phyloP scores from a whole-genome alignment of 176 grass and related monocot species.

The Tillandsia leiboldiana region DNA sequence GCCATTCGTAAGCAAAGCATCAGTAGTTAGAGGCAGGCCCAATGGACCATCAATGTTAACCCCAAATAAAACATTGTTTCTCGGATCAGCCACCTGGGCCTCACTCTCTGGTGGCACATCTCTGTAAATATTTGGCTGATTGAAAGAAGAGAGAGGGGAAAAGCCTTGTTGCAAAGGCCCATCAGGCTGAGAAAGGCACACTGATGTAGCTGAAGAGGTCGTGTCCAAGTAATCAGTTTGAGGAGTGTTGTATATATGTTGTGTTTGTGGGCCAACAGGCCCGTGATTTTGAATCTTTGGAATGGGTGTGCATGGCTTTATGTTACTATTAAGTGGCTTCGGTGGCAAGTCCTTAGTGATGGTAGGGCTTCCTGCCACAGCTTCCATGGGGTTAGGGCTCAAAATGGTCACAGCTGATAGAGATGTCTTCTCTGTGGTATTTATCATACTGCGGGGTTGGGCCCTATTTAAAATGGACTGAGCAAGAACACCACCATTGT shows the following conservation, averaged over 20 bases:
- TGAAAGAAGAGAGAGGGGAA: constrained; percentile 43
- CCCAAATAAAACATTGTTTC: constrained; percentile 62
- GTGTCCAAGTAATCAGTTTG: constrained; percentile 65
- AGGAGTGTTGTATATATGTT: constrained; percentile 29
- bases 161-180: constrained; percentile 54
- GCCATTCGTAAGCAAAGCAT: constrained; percentile 39
- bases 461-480: constrained; percentile 37
- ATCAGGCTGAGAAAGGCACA: constrained; percentile 65
- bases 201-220: constrained; percentile 67
- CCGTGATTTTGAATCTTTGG: constrained; percentile 41
- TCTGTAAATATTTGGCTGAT: constrained; percentile 38
- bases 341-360: constrained; percentile 18
- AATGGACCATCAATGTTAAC: constrained; percentile 58
- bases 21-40: constrained; percentile 42
- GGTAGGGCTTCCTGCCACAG: constrained; percentile 3
- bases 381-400: constrained; percentile 16
- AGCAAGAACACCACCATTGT: constrained; percentile 32
- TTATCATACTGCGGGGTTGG: constrained; percentile 24
- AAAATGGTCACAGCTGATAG: constrained; percentile 42
- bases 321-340: constrained; percentile 25
- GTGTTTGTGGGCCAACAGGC: constrained; percentile 32
- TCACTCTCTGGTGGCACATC: constrained; percentile 39
- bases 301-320: constrained; percentile 28
- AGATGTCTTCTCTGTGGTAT: constrained; percentile 35
- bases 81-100: constrained; percentile 48